phyloP scores from a whole-genome alignment of 78 protist species.

The Diacronema lutheri region DNA sequence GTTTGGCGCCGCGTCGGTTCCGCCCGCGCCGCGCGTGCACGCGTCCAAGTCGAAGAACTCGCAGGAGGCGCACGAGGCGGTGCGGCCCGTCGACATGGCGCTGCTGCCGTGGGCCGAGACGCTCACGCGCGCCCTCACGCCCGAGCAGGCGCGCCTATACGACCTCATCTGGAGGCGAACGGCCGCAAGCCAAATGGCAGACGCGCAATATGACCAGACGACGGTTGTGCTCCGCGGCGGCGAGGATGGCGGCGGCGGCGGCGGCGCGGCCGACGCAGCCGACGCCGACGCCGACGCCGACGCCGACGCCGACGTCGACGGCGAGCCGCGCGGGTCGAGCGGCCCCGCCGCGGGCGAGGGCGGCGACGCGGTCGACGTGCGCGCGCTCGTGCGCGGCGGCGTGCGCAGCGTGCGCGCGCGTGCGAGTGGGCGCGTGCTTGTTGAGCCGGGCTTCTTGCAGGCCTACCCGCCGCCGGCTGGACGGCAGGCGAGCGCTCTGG shows the following conservation, averaged over 20 bases:
- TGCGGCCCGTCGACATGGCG: constrained; percentile 14
- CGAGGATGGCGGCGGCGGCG: neutral
- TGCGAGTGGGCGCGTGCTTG: too few species aligned
- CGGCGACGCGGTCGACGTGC: too few species aligned
- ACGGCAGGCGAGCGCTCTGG: neutral
- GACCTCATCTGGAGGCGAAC: constrained; percentile 29
- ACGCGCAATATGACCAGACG: neutral
- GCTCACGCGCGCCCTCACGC: neutral
- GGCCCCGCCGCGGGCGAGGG: too few species aligned
- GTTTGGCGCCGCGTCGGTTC: neutral
- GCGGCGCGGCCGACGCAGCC: neutral
- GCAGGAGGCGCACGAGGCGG: constrained; percentile 48
- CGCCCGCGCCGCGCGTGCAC: neutral
- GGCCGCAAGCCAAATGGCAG: neutral
- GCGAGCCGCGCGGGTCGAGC: too few species aligned
- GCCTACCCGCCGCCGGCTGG: too few species aligned
- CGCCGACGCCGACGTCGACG: neutral
- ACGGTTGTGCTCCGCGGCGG: neutral
- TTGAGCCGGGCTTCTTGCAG: too few species aligned
- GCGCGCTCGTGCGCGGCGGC: too few species aligned
- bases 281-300: neutral
- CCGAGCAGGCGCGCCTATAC: constrained; percentile 5
- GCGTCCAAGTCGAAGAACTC: neutral
- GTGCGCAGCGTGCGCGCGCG: too few species aligned
- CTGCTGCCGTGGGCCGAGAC: neutral